Percentiles rank a stretch among this genome's conserved stretches.
Conservation (phyloP, 1,139 yeast genomes). For the Candida tetrigidarum region DNA sequence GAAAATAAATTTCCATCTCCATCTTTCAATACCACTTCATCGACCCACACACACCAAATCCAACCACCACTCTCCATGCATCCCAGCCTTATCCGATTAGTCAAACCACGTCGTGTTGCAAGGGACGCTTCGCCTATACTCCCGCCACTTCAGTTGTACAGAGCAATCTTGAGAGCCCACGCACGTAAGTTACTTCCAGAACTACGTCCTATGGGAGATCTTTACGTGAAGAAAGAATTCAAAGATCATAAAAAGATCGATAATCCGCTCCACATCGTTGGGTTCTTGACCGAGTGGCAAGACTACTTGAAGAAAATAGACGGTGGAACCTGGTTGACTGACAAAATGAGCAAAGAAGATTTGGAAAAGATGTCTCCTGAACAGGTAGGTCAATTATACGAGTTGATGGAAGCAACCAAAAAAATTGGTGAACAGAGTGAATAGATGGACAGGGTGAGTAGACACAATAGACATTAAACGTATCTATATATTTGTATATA, state of each 20-base stretch:
- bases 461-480: too few species aligned
- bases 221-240: constrained; percentile 88
- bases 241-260: constrained; percentile 81
- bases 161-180: constrained; percentile 82
- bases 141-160: constrained; percentile 81
- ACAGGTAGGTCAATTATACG: constrained; percentile 77
- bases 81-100: constrained; percentile 47
- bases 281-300: constrained; percentile 94
- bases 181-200: constrained; percentile 61
- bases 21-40: too few species aligned
- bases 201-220: constrained; percentile 82
- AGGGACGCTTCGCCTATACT: constrained; percentile 62
- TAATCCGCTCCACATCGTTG: constrained; percentile 92
- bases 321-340: constrained; percentile 78
- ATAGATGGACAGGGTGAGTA: too few species aligned
- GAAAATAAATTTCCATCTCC: too few species aligned
- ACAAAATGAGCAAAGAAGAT: constrained; percentile 64
- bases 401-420: constrained; percentile 51
- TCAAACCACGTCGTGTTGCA: constrained; percentile 62
- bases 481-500: neutral
- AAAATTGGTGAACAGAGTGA: constrained; percentile 39
- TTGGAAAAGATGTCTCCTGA: constrained; percentile 89
- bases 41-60: too few species aligned
- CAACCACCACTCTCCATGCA: too few species aligned
- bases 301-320: constrained; percentile 75